phyloP scores from a whole-genome alignment of 352 stramenopile genomes.

The Pythium angustatum region DNA sequence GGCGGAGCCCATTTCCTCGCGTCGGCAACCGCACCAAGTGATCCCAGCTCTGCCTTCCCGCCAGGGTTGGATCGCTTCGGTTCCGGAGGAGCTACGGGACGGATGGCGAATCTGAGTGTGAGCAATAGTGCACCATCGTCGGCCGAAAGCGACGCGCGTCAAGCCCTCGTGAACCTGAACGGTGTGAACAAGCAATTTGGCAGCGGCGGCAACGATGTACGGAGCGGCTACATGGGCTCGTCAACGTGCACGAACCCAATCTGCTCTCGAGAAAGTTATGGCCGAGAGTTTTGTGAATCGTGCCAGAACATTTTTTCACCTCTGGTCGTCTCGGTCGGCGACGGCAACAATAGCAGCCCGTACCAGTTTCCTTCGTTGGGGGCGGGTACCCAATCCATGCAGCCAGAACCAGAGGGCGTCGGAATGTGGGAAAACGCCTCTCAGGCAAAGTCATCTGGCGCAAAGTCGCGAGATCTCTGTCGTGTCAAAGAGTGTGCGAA shows the following conservation, averaged over 20 bases:
- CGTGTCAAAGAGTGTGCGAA: constrained; percentile 43
- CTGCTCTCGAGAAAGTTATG: constrained; percentile 54
- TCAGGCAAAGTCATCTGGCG: constrained; percentile 14
- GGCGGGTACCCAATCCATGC: constrained; percentile 13
- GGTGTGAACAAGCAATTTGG: constrained; percentile 11
- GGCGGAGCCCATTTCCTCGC: constrained; percentile 7
- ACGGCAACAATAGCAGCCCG: constrained; percentile 21
- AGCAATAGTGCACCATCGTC: constrained; percentile 3
- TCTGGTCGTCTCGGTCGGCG: constrained; percentile 45
- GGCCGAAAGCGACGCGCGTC: constrained; percentile 25
- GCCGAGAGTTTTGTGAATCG: constrained; percentile 55
- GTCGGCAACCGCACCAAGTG: not conserved
- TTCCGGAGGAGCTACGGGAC: constrained; percentile 16
- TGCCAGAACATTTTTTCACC: constrained; percentile 65
- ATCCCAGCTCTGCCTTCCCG: constrained; percentile 9
- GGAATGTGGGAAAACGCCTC: constrained; percentile 27
- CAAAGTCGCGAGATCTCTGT: constrained; percentile 32
- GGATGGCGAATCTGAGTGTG: constrained; percentile 29
- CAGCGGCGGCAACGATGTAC: not conserved
- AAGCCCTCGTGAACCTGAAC: constrained; percentile 24
- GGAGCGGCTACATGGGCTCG: constrained; percentile 10
- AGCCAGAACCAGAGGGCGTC: constrained; percentile 29
- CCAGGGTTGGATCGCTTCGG: constrained; percentile 15
- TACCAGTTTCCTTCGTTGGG: constrained; percentile 29
- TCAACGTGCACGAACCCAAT: constrained; percentile 59